These are phyloP conservation scores for Scutellaria galericulata DNA, from an alignment of 257 asterid species.

Conservation along the genomic window DNA sequence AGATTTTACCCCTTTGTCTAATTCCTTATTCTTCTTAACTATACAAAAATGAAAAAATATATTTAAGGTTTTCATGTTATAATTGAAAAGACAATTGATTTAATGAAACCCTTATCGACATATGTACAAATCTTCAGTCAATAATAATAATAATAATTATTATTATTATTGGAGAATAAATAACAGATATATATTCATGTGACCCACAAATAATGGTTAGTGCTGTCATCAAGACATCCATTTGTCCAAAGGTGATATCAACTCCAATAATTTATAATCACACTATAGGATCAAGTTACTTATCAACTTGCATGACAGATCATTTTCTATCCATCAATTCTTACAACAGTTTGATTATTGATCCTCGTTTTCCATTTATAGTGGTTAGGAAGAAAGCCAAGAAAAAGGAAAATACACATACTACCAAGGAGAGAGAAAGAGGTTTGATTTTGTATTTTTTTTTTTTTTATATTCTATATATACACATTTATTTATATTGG, in stretches of 20 bases:
- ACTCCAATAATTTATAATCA: neutral
- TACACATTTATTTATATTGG: no score
- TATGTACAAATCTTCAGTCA: neutral
- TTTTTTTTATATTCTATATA: no score
- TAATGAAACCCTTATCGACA: neutral
- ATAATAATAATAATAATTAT: neutral
- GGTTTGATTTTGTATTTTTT: no score
- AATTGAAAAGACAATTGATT: conserved; percentile 6
- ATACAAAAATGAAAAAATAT: neutral
- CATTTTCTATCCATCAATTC: conserved; percentile 32
- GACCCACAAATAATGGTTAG: conserved; percentile 33
- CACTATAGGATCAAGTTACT: neutral
- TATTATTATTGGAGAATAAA: conserved; percentile 1
- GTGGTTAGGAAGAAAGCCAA: conserved; percentile 24
- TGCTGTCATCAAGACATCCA: conserved; percentile 36
- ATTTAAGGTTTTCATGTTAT: neutral
- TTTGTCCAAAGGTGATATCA: conserved; percentile 1
- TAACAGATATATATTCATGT: neutral
- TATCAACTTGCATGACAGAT: conserved; percentile 30
- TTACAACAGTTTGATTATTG: neutral
- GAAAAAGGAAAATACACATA: neutral
- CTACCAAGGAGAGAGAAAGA: neutral
- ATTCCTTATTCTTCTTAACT: neutral
- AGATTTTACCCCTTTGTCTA: neutral
- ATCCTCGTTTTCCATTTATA: conserved; percentile 34